Percentiles rank a stretch among this genome's conserved stretches.
These are phyloP conservation scores for Teunomyces aglyptinius DNA, from an alignment of 805 yeast species.

Conservation along the genomic window DNA sequence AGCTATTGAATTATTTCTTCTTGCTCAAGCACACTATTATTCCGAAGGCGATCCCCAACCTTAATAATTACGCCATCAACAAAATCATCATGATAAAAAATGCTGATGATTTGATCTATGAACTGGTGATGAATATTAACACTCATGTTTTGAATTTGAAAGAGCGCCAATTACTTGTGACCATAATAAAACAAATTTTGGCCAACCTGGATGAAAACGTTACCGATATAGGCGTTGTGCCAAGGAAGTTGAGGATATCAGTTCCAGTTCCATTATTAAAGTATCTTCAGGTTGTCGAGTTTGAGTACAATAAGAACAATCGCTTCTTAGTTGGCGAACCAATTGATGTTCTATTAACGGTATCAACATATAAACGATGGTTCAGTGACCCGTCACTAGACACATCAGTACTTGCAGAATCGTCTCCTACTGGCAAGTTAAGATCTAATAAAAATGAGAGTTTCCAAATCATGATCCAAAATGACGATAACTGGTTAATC, in stretches of 20 bases:
- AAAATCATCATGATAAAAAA: slow-evolving; percentile 18
- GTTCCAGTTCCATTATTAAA: slow-evolving; percentile 65
- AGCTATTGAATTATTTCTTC: slow-evolving; percentile 19
- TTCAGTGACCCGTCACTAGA: slow-evolving; percentile 14
- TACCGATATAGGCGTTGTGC: neutral
- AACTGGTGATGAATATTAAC: slow-evolving; percentile 13
- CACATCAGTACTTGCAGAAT: slow-evolving; percentile 18
- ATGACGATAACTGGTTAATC: slow-evolving; percentile 74
- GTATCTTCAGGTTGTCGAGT: slow-evolving; percentile 58
- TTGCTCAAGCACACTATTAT: slow-evolving; percentile 20
- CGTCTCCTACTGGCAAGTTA: slow-evolving; percentile 17
- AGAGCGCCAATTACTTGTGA: slow-evolving; percentile 11
- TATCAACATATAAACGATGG: slow-evolving; percentile 51
- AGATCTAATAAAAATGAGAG: slow-evolving; percentile 10
- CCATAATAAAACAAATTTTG: slow-evolving; percentile 5
- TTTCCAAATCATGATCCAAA: slow-evolving; percentile 48
- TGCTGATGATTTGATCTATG: slow-evolving; percentile 12
- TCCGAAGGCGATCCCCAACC: slow-evolving; percentile 24
- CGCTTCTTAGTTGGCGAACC: slow-evolving; percentile 65
- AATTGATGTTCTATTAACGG: slow-evolving; percentile 41
- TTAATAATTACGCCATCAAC: slow-evolving; percentile 28
- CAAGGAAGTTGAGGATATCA: slow-evolving; percentile 41
- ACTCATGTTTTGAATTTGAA: slow-evolving; percentile 8
- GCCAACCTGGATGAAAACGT: neutral
- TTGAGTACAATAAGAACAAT: slow-evolving; percentile 34